Percentiles rank a stretch among this genome's conserved stretches.
Evolutionary conservation across 495 filamentous ascomycete genomes (phyloP).

Genomic region (Aspergillus diversus): DNA sequence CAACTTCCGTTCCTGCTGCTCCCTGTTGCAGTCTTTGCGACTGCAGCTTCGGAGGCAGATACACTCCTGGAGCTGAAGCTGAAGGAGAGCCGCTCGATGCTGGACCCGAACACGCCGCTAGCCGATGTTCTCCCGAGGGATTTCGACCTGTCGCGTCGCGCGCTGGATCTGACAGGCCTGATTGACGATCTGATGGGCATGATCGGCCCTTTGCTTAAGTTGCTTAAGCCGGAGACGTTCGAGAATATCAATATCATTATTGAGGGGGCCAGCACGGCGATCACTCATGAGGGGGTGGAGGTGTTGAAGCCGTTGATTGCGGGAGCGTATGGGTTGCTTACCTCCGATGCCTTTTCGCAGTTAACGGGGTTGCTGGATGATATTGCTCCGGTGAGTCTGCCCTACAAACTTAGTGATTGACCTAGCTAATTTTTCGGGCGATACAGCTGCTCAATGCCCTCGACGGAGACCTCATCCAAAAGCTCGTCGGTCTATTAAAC

Average conservation of each 20-base stretch:
- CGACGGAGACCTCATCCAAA: not conserved
- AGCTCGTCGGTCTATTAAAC: slow-evolving; percentile 1
- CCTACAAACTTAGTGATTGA: not conserved
- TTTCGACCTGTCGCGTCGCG: not conserved
- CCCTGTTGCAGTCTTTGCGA: not conserved
- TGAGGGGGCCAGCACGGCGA: not conserved
- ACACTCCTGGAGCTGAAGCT: not conserved
- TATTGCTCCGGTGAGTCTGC: not conserved
- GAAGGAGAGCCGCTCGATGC: not conserved
- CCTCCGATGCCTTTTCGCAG: not conserved
- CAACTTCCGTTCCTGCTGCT: not conserved
- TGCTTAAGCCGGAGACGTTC: not conserved
- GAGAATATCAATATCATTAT: slow-evolving; percentile 8
- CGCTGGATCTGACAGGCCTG: not conserved
- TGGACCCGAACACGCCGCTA: too few relatives aligned
- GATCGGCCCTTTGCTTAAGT: not conserved
- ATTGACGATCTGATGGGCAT: not conserved
- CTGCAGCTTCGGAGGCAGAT: not conserved
- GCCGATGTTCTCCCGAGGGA: not conserved
- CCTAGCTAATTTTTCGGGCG: not conserved
- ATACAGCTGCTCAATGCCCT: not conserved
- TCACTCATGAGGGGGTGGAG: not conserved
- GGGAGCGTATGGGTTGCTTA: not conserved
- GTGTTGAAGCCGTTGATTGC: not conserved
- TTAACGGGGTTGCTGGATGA: not conserved